These are phyloP conservation scores for Camellia lanceoleosa DNA, from an alignment of 148 eudicot species.

Conservation along the genomic window DNA sequence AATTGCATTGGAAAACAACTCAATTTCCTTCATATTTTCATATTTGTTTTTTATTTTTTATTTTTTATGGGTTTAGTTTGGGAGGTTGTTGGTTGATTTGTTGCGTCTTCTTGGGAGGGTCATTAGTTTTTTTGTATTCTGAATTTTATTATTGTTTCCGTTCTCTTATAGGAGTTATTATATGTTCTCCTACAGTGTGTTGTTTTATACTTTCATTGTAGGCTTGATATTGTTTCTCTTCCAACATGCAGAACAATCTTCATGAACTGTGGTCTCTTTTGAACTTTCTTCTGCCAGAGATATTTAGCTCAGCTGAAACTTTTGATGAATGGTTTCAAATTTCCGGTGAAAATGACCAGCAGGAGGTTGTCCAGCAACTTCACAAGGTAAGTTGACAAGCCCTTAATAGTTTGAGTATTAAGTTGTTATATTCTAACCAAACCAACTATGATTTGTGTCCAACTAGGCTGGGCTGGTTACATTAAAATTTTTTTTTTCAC, in stretches of 20 bases:
- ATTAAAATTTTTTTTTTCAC: too few species aligned
- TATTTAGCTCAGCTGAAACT: constrained; percentile 96
- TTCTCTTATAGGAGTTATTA: background rate
- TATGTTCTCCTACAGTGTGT: background rate
- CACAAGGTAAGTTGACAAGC: constrained; percentile 63
- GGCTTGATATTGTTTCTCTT: constrained; percentile 11
- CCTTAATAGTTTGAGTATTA: background rate
- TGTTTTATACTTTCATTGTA: background rate
- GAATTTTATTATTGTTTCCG: background rate
- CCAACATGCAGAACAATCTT: constrained; percentile 82
- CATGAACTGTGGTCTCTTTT: constrained; percentile 98
- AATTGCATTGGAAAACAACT: too few species aligned
- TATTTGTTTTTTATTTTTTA: background rate
- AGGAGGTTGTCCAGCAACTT: constrained; percentile 97
- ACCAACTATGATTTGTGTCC: too few species aligned
- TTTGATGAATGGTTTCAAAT: constrained; percentile 99
- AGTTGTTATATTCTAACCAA: too few species aligned
- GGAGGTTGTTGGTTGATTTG: background rate
- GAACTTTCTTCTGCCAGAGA: constrained; percentile 95
- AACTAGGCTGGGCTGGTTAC: too few species aligned
- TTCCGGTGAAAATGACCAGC: constrained; percentile 96
- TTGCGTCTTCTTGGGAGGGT: too few species aligned
- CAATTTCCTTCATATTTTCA: too few species aligned
- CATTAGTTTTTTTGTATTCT: background rate
- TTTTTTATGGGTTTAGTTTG: background rate